Evolutionary conservation across 2,329 filamentous ascomycete species (phyloP), one percentile per base, ranked within the genome.

Genomic region (Sclerotinia minor): DNA sequence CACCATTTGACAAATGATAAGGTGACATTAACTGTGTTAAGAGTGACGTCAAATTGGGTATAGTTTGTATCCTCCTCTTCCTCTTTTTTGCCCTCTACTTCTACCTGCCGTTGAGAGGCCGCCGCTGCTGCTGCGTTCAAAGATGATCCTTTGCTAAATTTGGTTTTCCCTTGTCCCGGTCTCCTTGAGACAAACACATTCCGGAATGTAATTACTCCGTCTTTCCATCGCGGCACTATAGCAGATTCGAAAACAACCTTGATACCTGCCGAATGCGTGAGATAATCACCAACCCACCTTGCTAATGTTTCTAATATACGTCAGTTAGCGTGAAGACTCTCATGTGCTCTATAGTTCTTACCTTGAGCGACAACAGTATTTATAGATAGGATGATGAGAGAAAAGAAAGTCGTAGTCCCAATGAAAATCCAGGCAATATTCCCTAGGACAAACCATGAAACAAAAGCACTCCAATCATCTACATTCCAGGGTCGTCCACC

Each of bases 1-100:
- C 96, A 96, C 95, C 95, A 99, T 77, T 97, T 98, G n/a, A 93
- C 85, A 74, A 99, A 98, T 0, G 95, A 99, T 35, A 99, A 79
- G 0, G 94, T 98, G 53, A 99, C 94, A 75, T 99, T 97, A 70
- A 99, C 92, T 0, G 92, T 96, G 71, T 95, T 92, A 69, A 99
- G 92, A 0, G 93, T 97, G 21, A 99, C 83, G 76, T 99, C 95
- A 74, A 97, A 99, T 73, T 99, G 95, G 0, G 94, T 97, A 78
- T 98, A 99, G 76, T 99, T 99, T 24, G 92, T 92, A 76, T 98
- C 94, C 75, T 98, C 94, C 68, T 89, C 85, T 70, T 86, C 83
- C 26, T 80, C 79, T 57, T 71, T 68, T 69, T 75, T 61, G 1
- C 81, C 79, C 41, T 84, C 82, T 19, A 81, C 81, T 21, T 83